Evolutionary conservation across 192 early-diverging fungal species (phyloP), one percentile per base, ranked within the genome.

Genomic region (Backusella tuberculispora): DNA sequence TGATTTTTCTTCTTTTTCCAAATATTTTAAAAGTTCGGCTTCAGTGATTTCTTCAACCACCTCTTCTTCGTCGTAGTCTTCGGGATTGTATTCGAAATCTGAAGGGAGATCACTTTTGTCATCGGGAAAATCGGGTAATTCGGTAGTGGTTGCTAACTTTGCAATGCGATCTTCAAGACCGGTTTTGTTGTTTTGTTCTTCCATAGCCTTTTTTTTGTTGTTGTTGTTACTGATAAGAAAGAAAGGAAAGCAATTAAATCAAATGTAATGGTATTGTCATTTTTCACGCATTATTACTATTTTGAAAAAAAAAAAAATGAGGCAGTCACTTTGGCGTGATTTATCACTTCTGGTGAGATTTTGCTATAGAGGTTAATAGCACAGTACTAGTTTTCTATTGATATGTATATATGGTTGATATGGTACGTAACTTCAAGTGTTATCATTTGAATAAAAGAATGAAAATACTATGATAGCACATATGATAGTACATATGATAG

Each of bases 31-130:
- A 5, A 88, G 72, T 24, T 88, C 87, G 69, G 74, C 78, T 60
- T 88, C 87, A 1, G 78, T 79, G 12, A 88, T 88, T 38, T 88
- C 85, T 21, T 85, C 85, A 12, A 78, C 76, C 66, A 76, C 83
- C 46, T 83, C 85, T 10, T 81, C 85, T 46, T 82, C 82, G 6
- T 83, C 87, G 1, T 77, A 73, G 13, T 74, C 82, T 29, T 80
- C 79, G 15, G 78, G 79, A 19, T 83, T 66, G 42, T 87, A 87
- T 60, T 87, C 86, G 63, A 83, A 85, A 79, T 87, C 86, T 10
- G 84, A 85, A 6, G 86, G 86, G 1, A 85, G 69, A 68, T 83
- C 83, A 45, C 82, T 83, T 14, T 82, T 78, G 63, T 87, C 86
- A 60, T 84, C 86, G 7, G 85, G 85, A 63, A 86, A 86, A 34